Evolutionary conservation across 2,329 filamentous ascomycete genomes (phyloP).

Genomic region (Ceratocystis colombiana): DNA sequence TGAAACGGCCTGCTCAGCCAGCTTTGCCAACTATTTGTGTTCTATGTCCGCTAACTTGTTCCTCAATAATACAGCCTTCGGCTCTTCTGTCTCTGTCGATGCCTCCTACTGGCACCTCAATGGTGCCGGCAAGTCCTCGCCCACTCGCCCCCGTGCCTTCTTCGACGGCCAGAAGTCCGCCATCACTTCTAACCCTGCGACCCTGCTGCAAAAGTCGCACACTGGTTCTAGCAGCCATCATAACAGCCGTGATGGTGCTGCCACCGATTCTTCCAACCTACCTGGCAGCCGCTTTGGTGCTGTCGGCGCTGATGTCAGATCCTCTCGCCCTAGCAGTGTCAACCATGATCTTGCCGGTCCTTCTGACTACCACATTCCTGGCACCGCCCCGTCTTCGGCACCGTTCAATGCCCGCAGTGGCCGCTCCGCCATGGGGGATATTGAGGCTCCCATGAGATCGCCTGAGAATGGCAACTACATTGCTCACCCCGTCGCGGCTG

Average conservation of each 20-base stretch:
- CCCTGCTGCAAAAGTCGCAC: slow-evolving; percentile 10
- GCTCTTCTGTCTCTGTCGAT: neutral
- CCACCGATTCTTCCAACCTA: neutral
- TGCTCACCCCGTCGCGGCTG: neutral
- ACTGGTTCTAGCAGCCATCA: slow-evolving; percentile 16
- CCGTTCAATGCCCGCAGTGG: neutral
- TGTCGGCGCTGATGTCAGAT: slow-evolving; percentile 17
- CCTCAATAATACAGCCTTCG: neutral
- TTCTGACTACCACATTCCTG: slow-evolving; percentile 2
- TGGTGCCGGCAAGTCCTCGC: slow-evolving; percentile 12
- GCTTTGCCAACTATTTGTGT: neutral
- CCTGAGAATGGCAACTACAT: slow-evolving; percentile 6
- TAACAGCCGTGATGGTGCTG: slow-evolving; percentile 17
- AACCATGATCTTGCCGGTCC: neutral
- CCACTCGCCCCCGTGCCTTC: slow-evolving; percentile 18
- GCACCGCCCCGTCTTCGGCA: neutral
- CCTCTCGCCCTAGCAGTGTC: slow-evolving; percentile 18
- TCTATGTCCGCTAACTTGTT: neutral
- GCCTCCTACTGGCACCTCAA: slow-evolving; percentile 8
- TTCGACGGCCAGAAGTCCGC: slow-evolving; percentile 13
- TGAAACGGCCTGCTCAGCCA: too few species aligned
- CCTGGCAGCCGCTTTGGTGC: slow-evolving; percentile 14
- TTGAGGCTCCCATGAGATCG: neutral
- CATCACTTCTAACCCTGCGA: neutral
- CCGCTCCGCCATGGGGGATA: slow-evolving; percentile 1